Evolutionary conservation across 371 early-diverging fungal genomes (phyloP), one percentile per base, ranked within the genome.

Genomic region (Apophysomyces elegans): DNA sequence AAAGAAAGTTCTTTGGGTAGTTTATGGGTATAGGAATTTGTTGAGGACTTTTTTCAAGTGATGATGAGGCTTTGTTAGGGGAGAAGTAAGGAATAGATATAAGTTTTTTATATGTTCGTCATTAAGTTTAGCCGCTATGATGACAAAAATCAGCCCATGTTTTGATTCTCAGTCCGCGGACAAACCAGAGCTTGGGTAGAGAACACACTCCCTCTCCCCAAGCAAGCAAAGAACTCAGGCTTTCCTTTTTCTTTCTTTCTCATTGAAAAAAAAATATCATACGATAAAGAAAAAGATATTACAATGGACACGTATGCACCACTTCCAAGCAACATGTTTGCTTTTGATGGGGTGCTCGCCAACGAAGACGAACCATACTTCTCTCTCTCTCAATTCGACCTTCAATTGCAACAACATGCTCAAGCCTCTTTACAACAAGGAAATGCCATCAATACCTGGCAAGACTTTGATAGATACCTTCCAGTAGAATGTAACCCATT

Each of bases 391-490:
- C 76, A 80, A 45, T 75, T 80, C 43, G 80, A 77, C 37, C 57
- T 77, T 32, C 70, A 77, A 61, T 60, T 80, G 26, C 80, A 80
- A 45, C 76, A 80, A 61, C 80, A 80, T 64, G 80, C 80, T 4
- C 80, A 80, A 59, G 70, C 72, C 8, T 69, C 77, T 26, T 58
- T 80, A 54, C 68, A 76, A 62, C 73, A 74, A 37, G 64, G 65
- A 43, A 63, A 60, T 36, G 54, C 18, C 21, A 50, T 50, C 21
- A 21, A n/a, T 7, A 9, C n/a, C 21, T 76, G 77, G 77, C 80
- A 77, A 50, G 75, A 75, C 44, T 70, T 77, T 47, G 80, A 79
- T 68, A 73, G 67, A 64, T 80, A 75, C 35, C 44, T 80, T 36
- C 74, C 80, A 0, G 21, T 50, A 16, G 68, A 75, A 59, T 64